A percentile compares a stretch with the other conserved stretches of the same genome.
phyloP scores from a whole-genome alignment of 495 filamentous ascomycete species.

The Podospora australis region DNA sequence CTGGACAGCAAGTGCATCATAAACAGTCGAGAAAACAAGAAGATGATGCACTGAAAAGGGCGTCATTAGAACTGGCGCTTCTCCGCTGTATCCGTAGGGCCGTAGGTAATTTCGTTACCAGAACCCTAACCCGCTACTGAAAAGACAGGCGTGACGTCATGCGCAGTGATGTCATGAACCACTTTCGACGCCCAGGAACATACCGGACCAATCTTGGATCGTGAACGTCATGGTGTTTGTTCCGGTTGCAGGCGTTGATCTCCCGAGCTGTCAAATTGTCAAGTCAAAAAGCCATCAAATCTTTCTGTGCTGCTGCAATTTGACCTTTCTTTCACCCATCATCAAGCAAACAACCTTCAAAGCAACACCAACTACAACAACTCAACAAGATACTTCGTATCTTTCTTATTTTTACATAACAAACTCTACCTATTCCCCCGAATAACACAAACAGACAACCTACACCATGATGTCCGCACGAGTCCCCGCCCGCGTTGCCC shows the following conservation, averaged over 20 bases:
- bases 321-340: background rate
- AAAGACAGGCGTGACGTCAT: background rate
- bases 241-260: background rate
- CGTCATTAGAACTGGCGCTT: too few species aligned
- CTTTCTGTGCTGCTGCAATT: background rate
- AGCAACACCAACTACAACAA: background rate
- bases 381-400: background rate
- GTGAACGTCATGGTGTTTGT: background rate
- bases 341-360: background rate
- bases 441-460: background rate
- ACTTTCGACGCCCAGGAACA: background rate
- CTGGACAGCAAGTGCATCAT: too few species aligned
- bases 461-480: background rate
- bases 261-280: background rate
- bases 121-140: background rate
- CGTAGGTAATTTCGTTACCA: too few species aligned
- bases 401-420: background rate
- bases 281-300: too few species aligned
- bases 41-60: too few species aligned
- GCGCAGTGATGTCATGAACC: background rate
- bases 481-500: constrained; percentile 3
- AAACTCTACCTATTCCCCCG: background rate
- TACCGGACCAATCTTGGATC: background rate
- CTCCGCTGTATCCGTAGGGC: too few species aligned
- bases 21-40: too few species aligned